A percentile compares a stretch with the other conserved stretches of the same genome.
phyloP scores from a whole-genome alignment of 371 early-diverging fungal species.

The Ordospora colligata region DNA sequence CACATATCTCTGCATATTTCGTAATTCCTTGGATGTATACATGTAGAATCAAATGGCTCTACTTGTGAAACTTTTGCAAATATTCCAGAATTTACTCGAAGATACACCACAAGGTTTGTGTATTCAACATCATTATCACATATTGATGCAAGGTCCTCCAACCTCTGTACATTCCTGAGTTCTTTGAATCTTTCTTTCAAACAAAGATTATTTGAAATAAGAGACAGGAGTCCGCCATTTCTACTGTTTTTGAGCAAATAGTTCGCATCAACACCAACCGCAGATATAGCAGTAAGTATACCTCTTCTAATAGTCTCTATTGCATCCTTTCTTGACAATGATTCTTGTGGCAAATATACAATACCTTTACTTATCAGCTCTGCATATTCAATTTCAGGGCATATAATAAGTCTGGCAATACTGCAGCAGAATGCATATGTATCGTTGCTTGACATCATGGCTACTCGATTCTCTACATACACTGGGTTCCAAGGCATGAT shows the following conservation, averaged over 20 bases:
- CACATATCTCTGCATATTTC: not conserved
- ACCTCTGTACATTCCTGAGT: not conserved
- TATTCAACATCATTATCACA: not conserved
- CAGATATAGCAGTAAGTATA: slow-evolving; percentile 8
- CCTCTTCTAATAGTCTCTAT: not conserved
- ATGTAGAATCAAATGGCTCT: not conserved
- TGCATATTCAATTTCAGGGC: slow-evolving; percentile 22
- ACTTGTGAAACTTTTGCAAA: not conserved
- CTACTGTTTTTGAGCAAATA: not conserved
- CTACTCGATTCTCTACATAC: slow-evolving; percentile 9
- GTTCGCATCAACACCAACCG: slow-evolving; percentile 19
- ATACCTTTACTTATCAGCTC: not conserved
- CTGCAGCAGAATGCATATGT: not conserved
- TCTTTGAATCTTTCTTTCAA: not conserved
- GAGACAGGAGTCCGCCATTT: not conserved
- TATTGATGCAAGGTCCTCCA: not conserved
- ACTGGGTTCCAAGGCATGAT: not conserved
- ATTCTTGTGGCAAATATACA: not conserved
- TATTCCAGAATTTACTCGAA: slow-evolving; percentile 4
- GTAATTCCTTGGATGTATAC: slow-evolving; percentile 22
- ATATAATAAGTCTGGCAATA: not conserved
- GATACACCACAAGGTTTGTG: slow-evolving; percentile 7
- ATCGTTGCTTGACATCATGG: not conserved
- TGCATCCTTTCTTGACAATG: not conserved
- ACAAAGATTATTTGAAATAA: not conserved